Conservation (phyloP, 164 flowering plant species). For the Chimonanthus salicifolius region DNA sequence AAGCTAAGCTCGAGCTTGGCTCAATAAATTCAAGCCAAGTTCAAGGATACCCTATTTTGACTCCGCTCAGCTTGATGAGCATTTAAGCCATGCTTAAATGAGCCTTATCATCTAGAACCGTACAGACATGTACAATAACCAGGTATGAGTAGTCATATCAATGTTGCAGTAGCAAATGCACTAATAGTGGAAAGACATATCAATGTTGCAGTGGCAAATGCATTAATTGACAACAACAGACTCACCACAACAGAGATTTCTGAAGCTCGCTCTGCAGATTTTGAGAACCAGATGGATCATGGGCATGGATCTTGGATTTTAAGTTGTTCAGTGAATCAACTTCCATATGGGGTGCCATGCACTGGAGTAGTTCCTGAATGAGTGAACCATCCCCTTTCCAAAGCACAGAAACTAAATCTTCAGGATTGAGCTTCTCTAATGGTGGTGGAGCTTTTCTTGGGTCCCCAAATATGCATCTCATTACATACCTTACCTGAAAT, state of each 20-base stretch:
- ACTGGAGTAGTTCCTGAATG: slow-evolving; percentile 78
- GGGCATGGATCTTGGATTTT: slow-evolving; percentile 62
- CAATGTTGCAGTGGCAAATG: background rate
- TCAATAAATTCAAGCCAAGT: too few relatives aligned
- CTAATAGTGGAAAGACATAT: too few relatives aligned
- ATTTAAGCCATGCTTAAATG: too few relatives aligned
- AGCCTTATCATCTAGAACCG: too few relatives aligned
- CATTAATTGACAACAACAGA: background rate
- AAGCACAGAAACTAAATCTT: slow-evolving; percentile 54
- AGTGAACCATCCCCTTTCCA: slow-evolving; percentile 97
- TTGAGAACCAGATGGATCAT: slow-evolving; percentile 71
- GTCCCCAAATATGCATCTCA: slow-evolving; percentile 84
- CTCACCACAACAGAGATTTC: slow-evolving; percentile 82
- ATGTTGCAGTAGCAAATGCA: too few relatives aligned
- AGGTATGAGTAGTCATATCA: too few relatives aligned
- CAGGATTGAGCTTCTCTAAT: slow-evolving; percentile 66
- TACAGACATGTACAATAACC: too few relatives aligned
- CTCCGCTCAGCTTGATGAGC: too few relatives aligned
- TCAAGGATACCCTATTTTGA: too few relatives aligned
- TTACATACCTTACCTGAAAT: slow-evolving; percentile 86
- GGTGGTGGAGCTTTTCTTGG: slow-evolving; percentile 96
- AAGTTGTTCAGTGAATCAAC: slow-evolving; percentile 48
- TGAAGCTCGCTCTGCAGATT: slow-evolving; percentile 56
- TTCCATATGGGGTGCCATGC: slow-evolving; percentile 81
- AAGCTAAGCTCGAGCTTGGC: too few relatives aligned